These are phyloP conservation scores for Ustilago loliicola DNA, from an alignment of 1,284 basidiomycete species.

Conservation along the genomic window DNA sequence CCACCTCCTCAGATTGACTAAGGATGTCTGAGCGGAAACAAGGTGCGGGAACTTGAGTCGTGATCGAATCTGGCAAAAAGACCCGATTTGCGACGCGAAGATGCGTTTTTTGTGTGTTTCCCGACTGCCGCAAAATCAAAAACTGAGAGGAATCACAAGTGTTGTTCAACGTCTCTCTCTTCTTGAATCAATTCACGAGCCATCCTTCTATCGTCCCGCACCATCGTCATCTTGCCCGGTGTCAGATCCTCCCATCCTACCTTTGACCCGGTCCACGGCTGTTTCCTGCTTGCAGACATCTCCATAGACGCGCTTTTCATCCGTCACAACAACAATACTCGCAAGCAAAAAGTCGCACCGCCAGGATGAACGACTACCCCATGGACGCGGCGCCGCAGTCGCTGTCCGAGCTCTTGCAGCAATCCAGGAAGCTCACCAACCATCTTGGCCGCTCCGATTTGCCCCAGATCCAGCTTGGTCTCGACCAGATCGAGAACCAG, in stretches of 20 bases:
- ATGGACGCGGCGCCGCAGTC: constrained; percentile 59
- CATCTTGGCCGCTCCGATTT: constrained; percentile 76
- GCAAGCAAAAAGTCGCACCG: not conserved
- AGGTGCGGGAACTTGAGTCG: not conserved
- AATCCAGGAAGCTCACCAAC: constrained; percentile 67
- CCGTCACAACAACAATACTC: not conserved
- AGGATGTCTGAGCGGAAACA: not conserved
- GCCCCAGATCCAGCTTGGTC: constrained; percentile 84
- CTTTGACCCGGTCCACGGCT: not conserved
- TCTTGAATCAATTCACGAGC: constrained; percentile 1
- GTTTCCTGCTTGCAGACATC: not conserved
- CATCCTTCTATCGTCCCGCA: constrained; percentile 14
- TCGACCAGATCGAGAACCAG: constrained; percentile 92
- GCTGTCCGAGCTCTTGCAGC: constrained; percentile 65
- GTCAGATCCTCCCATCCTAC: not conserved
- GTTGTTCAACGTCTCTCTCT: constrained; percentile 18
- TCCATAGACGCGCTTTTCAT: not conserved
- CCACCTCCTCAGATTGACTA: not conserved
- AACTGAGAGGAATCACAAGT: constrained; percentile 9
- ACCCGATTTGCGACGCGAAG: constrained; percentile 18
- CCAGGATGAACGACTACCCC: constrained; percentile 54
- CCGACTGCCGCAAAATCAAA: constrained; percentile 27
- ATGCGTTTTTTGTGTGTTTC: not conserved
- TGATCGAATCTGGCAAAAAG: constrained; percentile 10
- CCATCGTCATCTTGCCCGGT: constrained; percentile 8